A percentile compares a stretch with the other conserved stretches of the same genome.
phyloP scores from a whole-genome alignment of 2,329 filamentous ascomycete species.

The Mycocentrospora acerina region DNA sequence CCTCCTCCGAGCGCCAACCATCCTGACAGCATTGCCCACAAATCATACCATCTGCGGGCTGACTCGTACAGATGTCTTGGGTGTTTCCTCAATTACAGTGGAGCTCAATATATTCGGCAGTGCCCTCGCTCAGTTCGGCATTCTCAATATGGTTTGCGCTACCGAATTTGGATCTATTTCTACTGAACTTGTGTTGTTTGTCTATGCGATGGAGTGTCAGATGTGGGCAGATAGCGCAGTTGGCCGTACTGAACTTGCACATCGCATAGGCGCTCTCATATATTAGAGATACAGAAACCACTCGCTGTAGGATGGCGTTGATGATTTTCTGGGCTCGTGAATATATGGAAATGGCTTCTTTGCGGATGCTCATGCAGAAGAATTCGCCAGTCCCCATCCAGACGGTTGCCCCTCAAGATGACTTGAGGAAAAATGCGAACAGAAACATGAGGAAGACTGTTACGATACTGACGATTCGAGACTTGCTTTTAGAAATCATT shows the following conservation, averaged over 20 bases:
- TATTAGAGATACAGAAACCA: constrained; percentile 1
- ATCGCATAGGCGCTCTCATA: constrained; percentile 3
- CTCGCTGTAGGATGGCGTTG: constrained; percentile 3
- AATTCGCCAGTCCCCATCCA: constrained; percentile 70
- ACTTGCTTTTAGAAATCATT: constrained; percentile 23
- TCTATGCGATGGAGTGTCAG: constrained; percentile 2
- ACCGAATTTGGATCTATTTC: constrained; percentile 2
- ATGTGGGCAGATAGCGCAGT: neutral
- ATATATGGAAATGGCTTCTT: constrained; percentile 3
- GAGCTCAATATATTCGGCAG: neutral
- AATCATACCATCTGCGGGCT: no score
- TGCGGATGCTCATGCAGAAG: constrained; percentile 68
- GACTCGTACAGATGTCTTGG: no score
- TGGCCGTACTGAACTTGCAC: constrained; percentile 2
- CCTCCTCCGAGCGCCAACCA: no score
- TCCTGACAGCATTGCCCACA: no score
- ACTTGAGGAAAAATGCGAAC: constrained; percentile 64
- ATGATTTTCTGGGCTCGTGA: constrained; percentile 2
- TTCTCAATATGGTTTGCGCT: constrained; percentile 3
- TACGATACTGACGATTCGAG: constrained; percentile 55
- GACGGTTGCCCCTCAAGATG: constrained; percentile 66
- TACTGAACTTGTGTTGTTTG: constrained; percentile 1
- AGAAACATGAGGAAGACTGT: constrained; percentile 51
- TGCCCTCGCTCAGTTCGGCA: constrained; percentile 1
- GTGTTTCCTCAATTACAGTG: no score